These are phyloP conservation scores for Decorospora gaudefroyi DNA, from an alignment of 2,329 filamentous ascomycete genomes.

Conservation along the genomic window DNA sequence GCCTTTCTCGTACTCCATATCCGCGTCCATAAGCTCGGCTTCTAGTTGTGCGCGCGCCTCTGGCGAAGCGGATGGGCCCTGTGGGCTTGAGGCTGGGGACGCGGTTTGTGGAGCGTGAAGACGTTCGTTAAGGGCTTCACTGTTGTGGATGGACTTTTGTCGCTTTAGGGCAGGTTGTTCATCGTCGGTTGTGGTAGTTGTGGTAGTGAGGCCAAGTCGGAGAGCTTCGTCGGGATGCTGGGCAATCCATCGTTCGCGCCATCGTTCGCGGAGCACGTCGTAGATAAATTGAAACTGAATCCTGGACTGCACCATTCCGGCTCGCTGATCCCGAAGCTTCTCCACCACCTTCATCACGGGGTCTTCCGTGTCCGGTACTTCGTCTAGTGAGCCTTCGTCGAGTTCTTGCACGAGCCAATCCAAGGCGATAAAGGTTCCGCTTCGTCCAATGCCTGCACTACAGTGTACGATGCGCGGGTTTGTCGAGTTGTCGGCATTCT, in stretches of 20 bases:
- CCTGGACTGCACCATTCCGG: slow-evolving; percentile 94
- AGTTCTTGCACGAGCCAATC: slow-evolving; percentile 87
- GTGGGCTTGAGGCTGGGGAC: slow-evolving; percentile 7
- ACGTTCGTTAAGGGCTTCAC: slow-evolving; percentile 3
- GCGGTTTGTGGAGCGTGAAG: neutral
- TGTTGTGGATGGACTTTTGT: slow-evolving; percentile 31
- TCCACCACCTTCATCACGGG: slow-evolving; percentile 80
- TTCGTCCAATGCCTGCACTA: slow-evolving; percentile 91
- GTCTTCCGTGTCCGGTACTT: slow-evolving; percentile 59
- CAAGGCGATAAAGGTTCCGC: slow-evolving; percentile 94
- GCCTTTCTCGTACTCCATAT: slow-evolving; percentile 36
- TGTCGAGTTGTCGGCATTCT: slow-evolving; percentile 52
- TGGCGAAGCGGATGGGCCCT: slow-evolving; percentile 9
- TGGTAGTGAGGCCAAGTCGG: slow-evolving; percentile 25
- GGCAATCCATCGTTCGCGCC: slow-evolving; percentile 60
- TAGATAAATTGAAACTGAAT: slow-evolving; percentile 87
- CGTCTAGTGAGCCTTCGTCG: slow-evolving; percentile 69
- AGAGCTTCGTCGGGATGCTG: slow-evolving; percentile 37
- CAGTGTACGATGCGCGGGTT: slow-evolving; percentile 74
- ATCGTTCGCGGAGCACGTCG: slow-evolving; percentile 75
- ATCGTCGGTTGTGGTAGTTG: slow-evolving; percentile 7
- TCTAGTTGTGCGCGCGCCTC: slow-evolving; percentile 39
- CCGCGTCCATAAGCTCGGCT: slow-evolving; percentile 39
- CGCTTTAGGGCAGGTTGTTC: slow-evolving; percentile 38
- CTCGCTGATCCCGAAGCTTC: slow-evolving; percentile 78